phyloP scores from a whole-genome alignment of 2,329 filamentous ascomycete species.

The Aureobasidium musti region DNA sequence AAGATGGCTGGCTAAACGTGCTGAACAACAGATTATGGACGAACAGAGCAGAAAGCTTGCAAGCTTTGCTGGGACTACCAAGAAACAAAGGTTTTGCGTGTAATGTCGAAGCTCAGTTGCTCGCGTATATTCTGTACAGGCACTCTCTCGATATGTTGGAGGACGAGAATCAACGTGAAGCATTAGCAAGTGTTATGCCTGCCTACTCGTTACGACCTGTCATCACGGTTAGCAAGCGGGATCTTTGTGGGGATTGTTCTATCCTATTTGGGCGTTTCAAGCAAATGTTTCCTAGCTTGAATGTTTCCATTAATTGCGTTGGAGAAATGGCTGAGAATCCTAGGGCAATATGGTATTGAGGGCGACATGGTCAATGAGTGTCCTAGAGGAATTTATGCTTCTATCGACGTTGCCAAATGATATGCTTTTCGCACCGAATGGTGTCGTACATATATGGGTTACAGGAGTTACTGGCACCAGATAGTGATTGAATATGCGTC shows the following conservation, averaged over 20 bases:
- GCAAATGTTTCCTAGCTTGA: background rate
- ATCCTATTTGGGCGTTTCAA: background rate
- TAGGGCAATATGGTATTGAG: no score
- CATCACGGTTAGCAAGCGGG: background rate
- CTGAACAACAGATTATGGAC: slow-evolving; percentile 5
- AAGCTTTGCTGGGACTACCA: background rate
- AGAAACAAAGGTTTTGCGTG: background rate
- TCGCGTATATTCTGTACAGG: background rate
- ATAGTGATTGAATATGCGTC: no score
- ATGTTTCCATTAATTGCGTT: background rate
- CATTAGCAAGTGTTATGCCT: background rate
- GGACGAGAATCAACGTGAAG: background rate
- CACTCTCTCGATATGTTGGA: background rate
- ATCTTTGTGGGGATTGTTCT: background rate
- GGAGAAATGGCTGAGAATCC: background rate
- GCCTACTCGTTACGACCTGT: background rate
- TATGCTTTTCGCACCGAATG: no score
- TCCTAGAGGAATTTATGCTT: no score
- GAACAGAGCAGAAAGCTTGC: background rate
- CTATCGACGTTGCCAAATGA: no score
- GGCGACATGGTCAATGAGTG: no score
- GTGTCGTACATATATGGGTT: no score
- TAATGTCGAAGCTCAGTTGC: background rate
- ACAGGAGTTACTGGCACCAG: no score
- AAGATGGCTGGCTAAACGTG: background rate